Conservation (phyloP, 2,329 filamentous ascomycete genomes). For the Hysterium pulicare region DNA sequence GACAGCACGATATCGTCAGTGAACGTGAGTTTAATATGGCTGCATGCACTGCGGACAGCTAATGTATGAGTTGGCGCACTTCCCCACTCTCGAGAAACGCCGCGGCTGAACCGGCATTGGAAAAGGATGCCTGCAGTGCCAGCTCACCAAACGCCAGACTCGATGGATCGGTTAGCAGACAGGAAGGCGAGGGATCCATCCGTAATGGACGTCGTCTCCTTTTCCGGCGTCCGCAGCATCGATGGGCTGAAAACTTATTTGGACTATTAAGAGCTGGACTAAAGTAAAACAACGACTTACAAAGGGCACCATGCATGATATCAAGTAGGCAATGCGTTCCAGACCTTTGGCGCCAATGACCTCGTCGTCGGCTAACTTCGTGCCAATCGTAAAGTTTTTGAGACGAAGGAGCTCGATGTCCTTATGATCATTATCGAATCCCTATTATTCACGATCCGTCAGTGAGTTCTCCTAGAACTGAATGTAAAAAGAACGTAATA, state of each 20-base stretch:
- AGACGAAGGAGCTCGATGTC: slow-evolving; percentile 80
- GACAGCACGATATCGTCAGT: background rate
- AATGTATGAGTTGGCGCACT: slow-evolving; percentile 3
- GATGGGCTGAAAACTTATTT: slow-evolving; percentile 3
- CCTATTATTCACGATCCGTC: slow-evolving; percentile 47
- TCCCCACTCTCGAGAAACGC: slow-evolving; percentile 12
- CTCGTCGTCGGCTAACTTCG: slow-evolving; percentile 61
- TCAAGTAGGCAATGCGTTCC: slow-evolving; percentile 60
- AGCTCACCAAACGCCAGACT: slow-evolving; percentile 23
- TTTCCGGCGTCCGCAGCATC: slow-evolving; percentile 1
- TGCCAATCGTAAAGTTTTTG: slow-evolving; percentile 71
- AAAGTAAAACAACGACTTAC: slow-evolving; percentile 54
- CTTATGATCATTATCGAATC: slow-evolving; percentile 68
- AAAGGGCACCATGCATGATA: slow-evolving; percentile 71
- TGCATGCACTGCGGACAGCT: background rate
- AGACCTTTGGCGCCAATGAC: slow-evolving; percentile 62
- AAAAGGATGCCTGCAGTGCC: slow-evolving; percentile 30
- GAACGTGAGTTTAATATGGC: background rate
- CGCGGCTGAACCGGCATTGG: slow-evolving; percentile 19
- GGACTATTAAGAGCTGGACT: background rate
- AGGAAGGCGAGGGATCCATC: slow-evolving; percentile 17
- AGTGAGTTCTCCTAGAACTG: background rate
- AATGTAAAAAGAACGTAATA: background rate
- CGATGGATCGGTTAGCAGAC: slow-evolving; percentile 11
- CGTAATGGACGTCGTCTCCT: slow-evolving; percentile 1